Base-by-base conservation (phyloP, 2,329 filamentous ascomycete genomes). In the Claviceps spartinae region DNA sequence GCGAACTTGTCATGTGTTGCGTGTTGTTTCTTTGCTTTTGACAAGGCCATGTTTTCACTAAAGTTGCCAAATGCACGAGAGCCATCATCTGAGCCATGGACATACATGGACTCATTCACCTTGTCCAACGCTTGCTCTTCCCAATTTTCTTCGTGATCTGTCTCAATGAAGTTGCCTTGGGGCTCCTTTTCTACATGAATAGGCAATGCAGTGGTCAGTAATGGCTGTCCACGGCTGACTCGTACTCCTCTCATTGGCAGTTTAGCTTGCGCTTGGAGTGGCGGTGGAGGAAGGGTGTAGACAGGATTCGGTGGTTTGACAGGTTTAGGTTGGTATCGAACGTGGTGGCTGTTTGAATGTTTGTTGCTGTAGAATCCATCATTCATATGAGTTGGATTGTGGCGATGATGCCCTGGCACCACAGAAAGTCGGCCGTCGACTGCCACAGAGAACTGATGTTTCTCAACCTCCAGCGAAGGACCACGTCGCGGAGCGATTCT, bases 201-300 rank as follows among this genome's bases (percentile, higher is more conserved):
- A 36, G 48, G 26, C 48, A 50, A 40, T 14, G 41, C 44, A 18
- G 40, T 48, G 8, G 51, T 26, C 44, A 36, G 22, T 9, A 37
- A n/a, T 7, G 34, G 11, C 26, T 48, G 53, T n/a, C n/a, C 53
- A 20, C 53, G 53, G 38, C 44, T 53, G 11, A 54, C 36, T 13
- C 54, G 51, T 37, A 52, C 49, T n/a, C 54, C 69, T 20, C 72
- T 67, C 53, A 72, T 58, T 0, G 72, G 64, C n/a, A 72, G 61
- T 47, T 64, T 68, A 18, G 66, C 59, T 22, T 65, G 62, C 20
- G 52, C 60, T 26, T 59, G 46, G 4, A 47, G 3, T 3, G 41
- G 22, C 41, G 42, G 62, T 13, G 55, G 55, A 5, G 61, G 60
- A 18, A 58, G 60, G 30, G 47, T 43, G 24, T 58, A 58, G 7